Conservation (phyloP, 495 filamentous ascomycete species). For the Xylaria nigripes region DNA sequence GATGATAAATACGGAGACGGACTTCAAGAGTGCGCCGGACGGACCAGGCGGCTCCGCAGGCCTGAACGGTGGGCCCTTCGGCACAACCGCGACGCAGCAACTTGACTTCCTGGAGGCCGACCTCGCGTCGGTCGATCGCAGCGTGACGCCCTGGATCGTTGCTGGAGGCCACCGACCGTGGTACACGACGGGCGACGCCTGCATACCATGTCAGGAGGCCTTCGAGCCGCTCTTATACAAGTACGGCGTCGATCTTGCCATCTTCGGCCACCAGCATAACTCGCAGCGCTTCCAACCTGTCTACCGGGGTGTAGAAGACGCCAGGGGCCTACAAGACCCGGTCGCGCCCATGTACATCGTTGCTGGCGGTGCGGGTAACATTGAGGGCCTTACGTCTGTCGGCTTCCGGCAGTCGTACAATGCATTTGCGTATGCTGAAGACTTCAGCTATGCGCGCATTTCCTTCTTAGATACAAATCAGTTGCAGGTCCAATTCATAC, state of each 20-base stretch:
- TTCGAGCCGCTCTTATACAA: slow-evolving; percentile 52
- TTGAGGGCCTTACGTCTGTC: slow-evolving; percentile 34
- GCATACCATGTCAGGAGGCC: slow-evolving; percentile 45
- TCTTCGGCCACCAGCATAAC: slow-evolving; percentile 57
- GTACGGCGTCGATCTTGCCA: slow-evolving; percentile 53
- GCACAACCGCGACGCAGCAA: slow-evolving; percentile 30
- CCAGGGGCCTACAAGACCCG: slow-evolving; percentile 44
- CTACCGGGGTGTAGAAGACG: slow-evolving; percentile 34
- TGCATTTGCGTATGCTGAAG: slow-evolving; percentile 48
- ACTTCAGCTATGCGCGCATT: slow-evolving; percentile 45
- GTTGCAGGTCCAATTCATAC: slow-evolving; percentile 34
- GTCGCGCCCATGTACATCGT: slow-evolving; percentile 51
- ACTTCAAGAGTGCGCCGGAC: slow-evolving; percentile 40
- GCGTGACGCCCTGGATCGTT: slow-evolving; percentile 49
- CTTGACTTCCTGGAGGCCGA: slow-evolving; percentile 40
- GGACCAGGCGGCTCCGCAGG: slow-evolving; percentile 35
- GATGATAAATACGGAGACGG: slow-evolving; percentile 52
- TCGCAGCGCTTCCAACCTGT: slow-evolving; percentile 39
- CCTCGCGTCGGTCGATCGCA: slow-evolving; percentile 39
- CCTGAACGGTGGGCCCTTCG: slow-evolving; percentile 46
- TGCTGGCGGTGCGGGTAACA: slow-evolving; percentile 35
- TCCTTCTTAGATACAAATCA: slow-evolving; percentile 26
- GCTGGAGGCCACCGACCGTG: slow-evolving; percentile 54
- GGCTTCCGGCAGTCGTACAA: slow-evolving; percentile 38
- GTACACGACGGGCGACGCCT: slow-evolving; percentile 43